Percentiles rank a stretch among this genome's conserved stretches.
Conservation (phyloP, 495 filamentous ascomycete species). For the Chaetomidium leptoderma region DNA sequence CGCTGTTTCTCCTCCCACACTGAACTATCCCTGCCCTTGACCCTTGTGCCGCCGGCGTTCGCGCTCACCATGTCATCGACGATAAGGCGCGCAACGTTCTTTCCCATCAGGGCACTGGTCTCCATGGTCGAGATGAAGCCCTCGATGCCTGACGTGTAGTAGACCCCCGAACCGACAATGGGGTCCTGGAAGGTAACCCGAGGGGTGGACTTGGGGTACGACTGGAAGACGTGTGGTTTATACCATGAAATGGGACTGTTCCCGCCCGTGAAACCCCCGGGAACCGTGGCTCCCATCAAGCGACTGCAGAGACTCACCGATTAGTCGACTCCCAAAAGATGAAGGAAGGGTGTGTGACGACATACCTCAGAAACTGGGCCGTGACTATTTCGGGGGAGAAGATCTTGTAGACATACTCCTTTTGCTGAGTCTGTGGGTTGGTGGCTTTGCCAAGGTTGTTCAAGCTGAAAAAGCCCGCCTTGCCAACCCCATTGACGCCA, state of each 20-base stretch:
- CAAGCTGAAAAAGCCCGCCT: constrained; percentile 80
- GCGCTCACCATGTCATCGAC: constrained; percentile 48
- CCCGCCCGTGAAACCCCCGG: constrained; percentile 31
- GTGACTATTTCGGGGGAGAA: constrained; percentile 74
- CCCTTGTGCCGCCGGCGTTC: too few species aligned
- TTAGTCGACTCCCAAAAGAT: not conserved
- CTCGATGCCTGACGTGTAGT: constrained; percentile 93
- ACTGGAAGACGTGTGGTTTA: constrained; percentile 64
- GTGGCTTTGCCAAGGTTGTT: constrained; percentile 64
- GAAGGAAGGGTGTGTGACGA: not conserved
- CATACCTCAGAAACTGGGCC: constrained; percentile 54
- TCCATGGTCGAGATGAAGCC: constrained; percentile 98
- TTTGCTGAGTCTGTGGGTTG: constrained; percentile 49
- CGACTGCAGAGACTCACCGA: constrained; percentile 1
- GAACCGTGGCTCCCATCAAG: constrained; percentile 46
- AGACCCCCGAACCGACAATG: constrained; percentile 61
- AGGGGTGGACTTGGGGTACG: constrained; percentile 79
- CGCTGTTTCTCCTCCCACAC: not conserved
- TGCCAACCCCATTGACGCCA: constrained; percentile 56
- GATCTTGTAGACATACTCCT: constrained; percentile 91
- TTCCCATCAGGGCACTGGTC: constrained; percentile 92
- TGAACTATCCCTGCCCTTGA: not conserved
- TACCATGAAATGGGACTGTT: constrained; percentile 68
- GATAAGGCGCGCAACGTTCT: constrained; percentile 82
- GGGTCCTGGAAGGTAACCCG: constrained; percentile 84